Evolutionary conservation across 2,329 filamentous ascomycete species (phyloP).

Genomic region (Gaeumannomyces tritici): DNA sequence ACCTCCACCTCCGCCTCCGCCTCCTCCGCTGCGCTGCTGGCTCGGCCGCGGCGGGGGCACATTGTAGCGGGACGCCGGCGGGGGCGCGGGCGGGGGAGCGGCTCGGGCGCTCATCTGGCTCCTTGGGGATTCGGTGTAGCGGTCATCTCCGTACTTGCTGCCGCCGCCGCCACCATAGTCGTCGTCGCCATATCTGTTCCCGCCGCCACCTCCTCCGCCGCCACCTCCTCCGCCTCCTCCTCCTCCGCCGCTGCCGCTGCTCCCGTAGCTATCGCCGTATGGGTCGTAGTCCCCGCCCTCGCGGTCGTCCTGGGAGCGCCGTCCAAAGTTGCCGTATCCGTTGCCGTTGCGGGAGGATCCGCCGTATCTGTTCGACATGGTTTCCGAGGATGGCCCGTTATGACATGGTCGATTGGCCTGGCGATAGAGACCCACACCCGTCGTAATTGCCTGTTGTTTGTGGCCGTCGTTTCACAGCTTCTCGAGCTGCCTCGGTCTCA

Average conservation of each 20-base stretch:
- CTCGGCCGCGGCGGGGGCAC: conserved; percentile 14
- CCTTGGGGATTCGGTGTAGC: conserved; percentile 17
- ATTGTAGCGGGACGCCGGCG: conserved; percentile 14
- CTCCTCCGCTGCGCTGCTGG: conserved; percentile 7
- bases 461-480: not conserved
- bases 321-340: conserved; percentile 33
- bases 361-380: conserved; percentile 44
- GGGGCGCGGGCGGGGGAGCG: conserved; percentile 7
- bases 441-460: not conserved
- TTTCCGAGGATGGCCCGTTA: conserved; percentile 7
- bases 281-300: conserved; percentile 39
- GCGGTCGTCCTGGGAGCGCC: conserved; percentile 9
- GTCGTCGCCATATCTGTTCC: conserved; percentile 30
- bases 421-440: not conserved
- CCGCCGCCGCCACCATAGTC: conserved; percentile 21
- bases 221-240: too few relatives aligned
- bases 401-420: not conserved
- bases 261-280: conserved; percentile 34
- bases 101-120: conserved; percentile 13
- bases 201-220: too few relatives aligned
- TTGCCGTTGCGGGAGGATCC: conserved; percentile 33
- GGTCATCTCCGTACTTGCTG: conserved; percentile 8
- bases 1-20: too few relatives aligned
- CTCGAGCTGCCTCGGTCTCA: not conserved
- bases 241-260: conserved; percentile 27